phyloP scores from a whole-genome alignment of 2,329 filamentous ascomycete species.

The Kalmusia sp. region DNA sequence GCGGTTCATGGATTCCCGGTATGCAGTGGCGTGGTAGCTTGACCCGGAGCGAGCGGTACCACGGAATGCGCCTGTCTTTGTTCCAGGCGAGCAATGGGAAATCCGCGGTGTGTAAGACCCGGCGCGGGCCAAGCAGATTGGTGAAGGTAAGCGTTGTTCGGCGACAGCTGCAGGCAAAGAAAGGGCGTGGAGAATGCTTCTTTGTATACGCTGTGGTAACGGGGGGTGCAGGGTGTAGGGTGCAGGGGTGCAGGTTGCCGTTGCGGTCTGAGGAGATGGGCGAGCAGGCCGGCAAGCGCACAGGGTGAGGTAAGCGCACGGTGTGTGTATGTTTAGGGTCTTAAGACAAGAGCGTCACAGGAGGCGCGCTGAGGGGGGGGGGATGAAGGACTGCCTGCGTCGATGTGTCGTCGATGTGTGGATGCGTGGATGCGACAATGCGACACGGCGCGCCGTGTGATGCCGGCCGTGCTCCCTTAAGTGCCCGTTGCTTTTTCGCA shows the following conservation, averaged over 20 bases:
- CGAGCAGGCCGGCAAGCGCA: background rate
- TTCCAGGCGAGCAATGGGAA: slow-evolving; percentile 3
- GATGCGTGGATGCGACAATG: too few relatives aligned
- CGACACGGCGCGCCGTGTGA: too few relatives aligned
- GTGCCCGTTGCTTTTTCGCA: slow-evolving; percentile 5
- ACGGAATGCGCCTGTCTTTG: slow-evolving; percentile 11
- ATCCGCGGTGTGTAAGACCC: background rate
- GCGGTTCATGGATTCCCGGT: slow-evolving; percentile 13
- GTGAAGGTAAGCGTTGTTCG: background rate
- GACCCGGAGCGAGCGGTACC: slow-evolving; percentile 9
- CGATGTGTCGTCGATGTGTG: too few relatives aligned
- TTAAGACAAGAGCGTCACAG: background rate
- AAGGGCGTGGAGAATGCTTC: background rate
- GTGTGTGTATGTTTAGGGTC: background rate
- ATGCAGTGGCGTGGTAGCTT: slow-evolving; percentile 7
- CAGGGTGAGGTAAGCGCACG: slow-evolving; percentile 1
- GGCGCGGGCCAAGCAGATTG: background rate
- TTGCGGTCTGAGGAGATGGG: background rate
- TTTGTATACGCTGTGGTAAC: background rate
- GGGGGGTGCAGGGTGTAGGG: too few relatives aligned
- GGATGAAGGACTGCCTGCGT: background rate
- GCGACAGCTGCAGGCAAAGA: background rate
- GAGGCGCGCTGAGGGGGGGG: background rate
- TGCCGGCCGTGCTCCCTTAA: slow-evolving; percentile 1
- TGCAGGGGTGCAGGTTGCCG: background rate